Evolutionary conservation across 2,329 filamentous ascomycete species (phyloP), one percentile per base, ranked within the genome.

Genomic region (Colletotrichum tanaceti): DNA sequence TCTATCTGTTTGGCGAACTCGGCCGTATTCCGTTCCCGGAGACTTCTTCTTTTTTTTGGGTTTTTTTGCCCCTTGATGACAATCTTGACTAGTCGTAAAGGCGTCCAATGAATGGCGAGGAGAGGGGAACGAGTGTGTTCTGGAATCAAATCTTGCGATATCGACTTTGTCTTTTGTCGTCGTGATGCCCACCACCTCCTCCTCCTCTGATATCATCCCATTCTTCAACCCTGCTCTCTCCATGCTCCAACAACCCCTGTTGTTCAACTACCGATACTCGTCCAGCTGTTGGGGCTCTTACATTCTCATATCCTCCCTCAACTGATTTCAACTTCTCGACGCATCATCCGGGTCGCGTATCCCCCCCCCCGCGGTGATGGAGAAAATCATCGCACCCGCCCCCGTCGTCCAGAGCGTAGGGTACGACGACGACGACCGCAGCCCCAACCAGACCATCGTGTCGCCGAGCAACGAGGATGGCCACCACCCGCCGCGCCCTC

Each of bases 331-430:
- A 32, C 28, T 0, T 2, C n/a, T 7, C 32, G 16, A 32, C 14
- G 18, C 28, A 0, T n/a, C n/a, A n/a, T n/a, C n/a, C n/a, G n/a
- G n/a, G n/a, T n/a, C n/a, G n/a, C n/a, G n/a, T n/a, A n/a, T n/a
- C n/a, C n/a, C n/a, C n/a, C n/a, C n/a, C n/a, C n/a, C 11, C 35
- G 13, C 44, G 41, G 24, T 47, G 43, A 67, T 67, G 59, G 64
- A 64, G 18, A 41, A 44, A 46, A n/a, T 16, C 11, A 24, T 43
- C 3, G 20, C 38, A 18, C 22, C 65, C 9, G 18, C 35, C 2
- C 32, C 54, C 10, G 14, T 54, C 3, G 49, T 55, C 6, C 58
- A 44, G 18, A 52, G 49, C 1, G 49, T 20, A 5, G 20, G 41
- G 13, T 43, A n/a, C 18, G 43, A 58, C 35, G 39, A 65, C 14